Evolutionary conservation across 176 grass and related monocot species (phyloP), one percentile per base, ranked within the genome.

Genomic region (Eleusine indica): DNA sequence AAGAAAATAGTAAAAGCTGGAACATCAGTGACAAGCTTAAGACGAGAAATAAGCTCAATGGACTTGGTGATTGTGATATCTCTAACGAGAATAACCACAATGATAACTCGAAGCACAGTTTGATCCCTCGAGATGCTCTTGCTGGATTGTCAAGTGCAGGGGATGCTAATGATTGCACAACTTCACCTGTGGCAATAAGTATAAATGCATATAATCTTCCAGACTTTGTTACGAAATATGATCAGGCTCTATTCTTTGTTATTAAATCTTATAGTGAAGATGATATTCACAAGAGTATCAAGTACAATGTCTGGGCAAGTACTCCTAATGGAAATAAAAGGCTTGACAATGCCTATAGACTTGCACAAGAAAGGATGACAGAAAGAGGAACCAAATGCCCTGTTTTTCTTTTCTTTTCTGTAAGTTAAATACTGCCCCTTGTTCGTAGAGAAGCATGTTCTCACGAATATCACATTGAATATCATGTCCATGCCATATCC

Each of bases 231-330:
- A 92, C 90, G 11, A 94, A 89, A 37, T 92, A 92, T 86, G 88
- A 92, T 32, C 90, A 97, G 53, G 92, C 94, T 83, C 75, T 92
- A n/a, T 97, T 91, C 82, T 97, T 97, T 83, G 90, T 97, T 46
- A 97, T 97, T 78, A 97, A 97, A 83, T 97, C 94, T 80, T 97
- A 97, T 54, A 97, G 94, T 5, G 94, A 97, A 84, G 94, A 97
- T 86, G 94, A 97, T 89, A 87, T 97, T 77, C 94, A 97, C 89
- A 97, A 92, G 78, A 97, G 94, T 81, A 92, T 97, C 70, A 92
- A 97, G 78, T 97, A 94, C 83, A 94, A 90, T 94, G 94, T 97
- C 63, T 94, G 94, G 94, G 88, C 92, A 83, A 97, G 94, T 81
- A 97, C 92, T 68, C 94, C 94, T 62, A 97, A 94, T 81, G 94